A percentile compares a stretch with the other conserved stretches of the same genome.
Evolutionary conservation across 345 rosid species (phyloP).

Genomic region (Citropsis articulata): DNA sequence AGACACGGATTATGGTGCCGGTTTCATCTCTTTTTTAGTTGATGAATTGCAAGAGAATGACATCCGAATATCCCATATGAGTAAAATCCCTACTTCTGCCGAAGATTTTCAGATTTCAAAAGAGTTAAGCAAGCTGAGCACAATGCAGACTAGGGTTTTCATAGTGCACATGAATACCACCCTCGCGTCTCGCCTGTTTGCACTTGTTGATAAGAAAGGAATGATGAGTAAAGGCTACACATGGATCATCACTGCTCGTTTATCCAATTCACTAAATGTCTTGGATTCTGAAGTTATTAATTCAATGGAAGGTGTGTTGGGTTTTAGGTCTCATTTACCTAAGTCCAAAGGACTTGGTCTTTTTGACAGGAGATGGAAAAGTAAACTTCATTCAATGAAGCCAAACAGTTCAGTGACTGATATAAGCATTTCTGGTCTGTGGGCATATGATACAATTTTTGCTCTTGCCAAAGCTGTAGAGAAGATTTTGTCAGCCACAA

Average conservation of each 20-base stretch:
- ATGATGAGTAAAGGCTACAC: conserved; percentile 35
- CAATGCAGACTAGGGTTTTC: conserved; percentile 36
- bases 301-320: conserved; percentile 15
- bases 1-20: conserved; percentile 34
- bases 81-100: conserved; percentile 24
- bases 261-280: conserved; percentile 8
- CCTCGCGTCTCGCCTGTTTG: conserved; percentile 31
- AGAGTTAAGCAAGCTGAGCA: conserved; percentile 28
- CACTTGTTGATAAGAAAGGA: conserved; percentile 17
- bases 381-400: background rate
- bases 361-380: conserved; percentile 4
- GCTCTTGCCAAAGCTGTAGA: conserved; percentile 15
- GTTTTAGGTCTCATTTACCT: background rate
- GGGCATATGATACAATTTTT: conserved; percentile 28
- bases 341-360: background rate
- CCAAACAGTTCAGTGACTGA: background rate
- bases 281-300: background rate
- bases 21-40: conserved; percentile 27
- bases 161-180: conserved; percentile 32
- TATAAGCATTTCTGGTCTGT: conserved; percentile 5
- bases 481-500: background rate
- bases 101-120: conserved; percentile 7
- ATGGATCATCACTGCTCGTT: conserved; percentile 39
- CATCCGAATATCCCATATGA: conserved; percentile 18
- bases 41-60: conserved; percentile 29